Percentiles rank a stretch among this genome's conserved stretches.
phyloP scores from a whole-genome alignment of 495 filamentous ascomycete species.

The Hypoxylon fragiforme region DNA sequence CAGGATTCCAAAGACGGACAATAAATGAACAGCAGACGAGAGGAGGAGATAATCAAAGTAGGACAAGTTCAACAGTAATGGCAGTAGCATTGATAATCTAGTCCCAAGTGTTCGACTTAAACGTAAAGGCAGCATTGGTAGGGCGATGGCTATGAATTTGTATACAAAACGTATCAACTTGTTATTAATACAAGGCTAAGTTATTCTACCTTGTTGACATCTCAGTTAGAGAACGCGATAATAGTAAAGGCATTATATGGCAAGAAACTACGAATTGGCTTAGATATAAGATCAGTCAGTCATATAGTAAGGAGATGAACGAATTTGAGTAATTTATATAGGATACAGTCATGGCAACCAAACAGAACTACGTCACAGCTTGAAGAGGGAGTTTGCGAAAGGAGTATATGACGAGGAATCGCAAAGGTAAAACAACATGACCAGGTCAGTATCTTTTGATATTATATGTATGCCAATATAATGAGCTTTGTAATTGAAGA shows the following conservation, averaged over 20 bases:
- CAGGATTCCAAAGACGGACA: neutral
- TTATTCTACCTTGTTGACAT: neutral
- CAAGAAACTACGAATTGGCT: neutral
- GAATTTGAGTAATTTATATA: neutral
- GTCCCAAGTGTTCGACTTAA: neutral
- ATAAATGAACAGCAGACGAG: slow-evolving; percentile 5
- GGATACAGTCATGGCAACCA: neutral
- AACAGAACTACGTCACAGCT: neutral
- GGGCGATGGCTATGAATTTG: neutral
- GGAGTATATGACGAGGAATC: neutral
- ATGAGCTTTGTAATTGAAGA: neutral
- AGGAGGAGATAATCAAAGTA: neutral
- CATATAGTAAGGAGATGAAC: neutral
- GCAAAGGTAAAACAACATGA: neutral
- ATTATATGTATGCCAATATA: neutral
- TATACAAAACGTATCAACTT: neutral
- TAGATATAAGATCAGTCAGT: neutral
- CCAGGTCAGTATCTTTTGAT: neutral
- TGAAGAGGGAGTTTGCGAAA: neutral
- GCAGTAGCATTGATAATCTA: neutral
- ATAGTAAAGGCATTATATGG: neutral
- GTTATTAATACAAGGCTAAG: neutral
- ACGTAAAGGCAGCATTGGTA: neutral
- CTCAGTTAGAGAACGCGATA: neutral
- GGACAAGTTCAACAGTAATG: neutral